Evolutionary conservation across 768 basidiomycete genomes (phyloP).

Genomic region (Agrocybe praecox): DNA sequence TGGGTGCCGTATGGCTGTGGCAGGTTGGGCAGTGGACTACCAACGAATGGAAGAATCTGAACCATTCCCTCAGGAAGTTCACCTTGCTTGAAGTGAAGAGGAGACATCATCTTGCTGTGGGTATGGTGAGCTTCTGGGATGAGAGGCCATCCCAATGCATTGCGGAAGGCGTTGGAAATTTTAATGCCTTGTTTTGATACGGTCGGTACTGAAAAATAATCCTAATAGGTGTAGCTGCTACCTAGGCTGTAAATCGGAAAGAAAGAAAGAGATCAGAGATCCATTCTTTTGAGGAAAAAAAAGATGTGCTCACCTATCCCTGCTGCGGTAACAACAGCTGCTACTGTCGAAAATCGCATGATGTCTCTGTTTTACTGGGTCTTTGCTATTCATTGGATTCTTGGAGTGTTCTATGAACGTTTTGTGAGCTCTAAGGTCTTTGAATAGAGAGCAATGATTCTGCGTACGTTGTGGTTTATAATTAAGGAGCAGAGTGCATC

Average conservation of each 20-base stretch:
- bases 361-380: too few relatives aligned
- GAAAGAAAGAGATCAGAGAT: background rate
- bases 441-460: too few relatives aligned
- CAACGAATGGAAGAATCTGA: constrained; percentile 37
- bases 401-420: too few relatives aligned
- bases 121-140: constrained; percentile 31
- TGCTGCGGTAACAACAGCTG: constrained; percentile 38
- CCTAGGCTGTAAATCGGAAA: constrained; percentile 32
- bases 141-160: too few relatives aligned
- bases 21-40: constrained; percentile 16
- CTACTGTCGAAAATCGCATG: too few relatives aligned
- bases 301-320: constrained; percentile 28
- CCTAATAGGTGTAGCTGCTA: constrained; percentile 51
- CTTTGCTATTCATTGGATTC: too few relatives aligned
- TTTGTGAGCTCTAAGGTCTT: too few relatives aligned
- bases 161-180: constrained; percentile 57
- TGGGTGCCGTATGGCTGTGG: background rate
- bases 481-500: too few relatives aligned
- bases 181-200: constrained; percentile 45
- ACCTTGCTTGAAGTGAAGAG: background rate
- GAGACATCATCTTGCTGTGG: background rate
- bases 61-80: constrained; percentile 19
- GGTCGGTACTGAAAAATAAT: constrained; percentile 31
- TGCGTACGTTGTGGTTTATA: too few relatives aligned
- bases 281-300: background rate